Evolutionary conservation across 176 grass and related monocot genomes (phyloP).

Genomic region (Phoenix dactylifera): DNA sequence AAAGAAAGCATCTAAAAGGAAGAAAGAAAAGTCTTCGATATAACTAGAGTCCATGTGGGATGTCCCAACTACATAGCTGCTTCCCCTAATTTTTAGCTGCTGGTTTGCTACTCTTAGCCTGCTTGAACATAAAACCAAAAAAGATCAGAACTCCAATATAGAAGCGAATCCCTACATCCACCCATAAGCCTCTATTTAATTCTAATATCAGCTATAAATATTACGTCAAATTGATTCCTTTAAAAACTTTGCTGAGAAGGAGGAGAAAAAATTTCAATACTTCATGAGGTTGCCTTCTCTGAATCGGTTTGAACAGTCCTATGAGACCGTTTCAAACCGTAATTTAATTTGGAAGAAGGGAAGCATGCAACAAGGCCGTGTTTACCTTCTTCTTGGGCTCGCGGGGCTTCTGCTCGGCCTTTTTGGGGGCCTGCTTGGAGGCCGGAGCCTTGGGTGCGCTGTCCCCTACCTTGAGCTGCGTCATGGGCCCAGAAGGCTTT

Average conservation of each 20-base stretch:
- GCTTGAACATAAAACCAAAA: conserved; percentile 17
- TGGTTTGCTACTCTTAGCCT: conserved; percentile 48
- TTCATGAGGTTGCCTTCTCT: too few relatives aligned
- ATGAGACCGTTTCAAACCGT: too few relatives aligned
- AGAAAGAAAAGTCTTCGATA: background rate
- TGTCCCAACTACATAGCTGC: conserved; percentile 1
- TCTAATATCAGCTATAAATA: background rate
- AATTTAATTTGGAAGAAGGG: too few relatives aligned
- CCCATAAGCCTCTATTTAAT: background rate
- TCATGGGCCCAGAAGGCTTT: conserved; percentile 33
- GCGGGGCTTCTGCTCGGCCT: conserved; percentile 64
- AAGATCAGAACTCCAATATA: background rate
- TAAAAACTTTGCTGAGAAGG: background rate
- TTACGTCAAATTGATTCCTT: background rate
- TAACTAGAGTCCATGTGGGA: conserved; percentile 7
- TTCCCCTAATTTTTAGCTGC: conserved; percentile 36
- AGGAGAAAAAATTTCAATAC: too few relatives aligned
- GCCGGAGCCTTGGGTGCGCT: conserved; percentile 30
- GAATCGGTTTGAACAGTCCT: too few relatives aligned
- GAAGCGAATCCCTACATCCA: too few relatives aligned
- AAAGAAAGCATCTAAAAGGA: too few relatives aligned
- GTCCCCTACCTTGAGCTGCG: conserved; percentile 13
- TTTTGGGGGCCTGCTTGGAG: conserved; percentile 61
- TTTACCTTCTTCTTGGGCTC: conserved; percentile 79
- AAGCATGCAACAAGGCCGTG: too few relatives aligned